Percentiles rank a stretch among this genome's conserved stretches.
Conservation (phyloP, 768 basidiomycete species). For the Tulasnella sp. region DNA sequence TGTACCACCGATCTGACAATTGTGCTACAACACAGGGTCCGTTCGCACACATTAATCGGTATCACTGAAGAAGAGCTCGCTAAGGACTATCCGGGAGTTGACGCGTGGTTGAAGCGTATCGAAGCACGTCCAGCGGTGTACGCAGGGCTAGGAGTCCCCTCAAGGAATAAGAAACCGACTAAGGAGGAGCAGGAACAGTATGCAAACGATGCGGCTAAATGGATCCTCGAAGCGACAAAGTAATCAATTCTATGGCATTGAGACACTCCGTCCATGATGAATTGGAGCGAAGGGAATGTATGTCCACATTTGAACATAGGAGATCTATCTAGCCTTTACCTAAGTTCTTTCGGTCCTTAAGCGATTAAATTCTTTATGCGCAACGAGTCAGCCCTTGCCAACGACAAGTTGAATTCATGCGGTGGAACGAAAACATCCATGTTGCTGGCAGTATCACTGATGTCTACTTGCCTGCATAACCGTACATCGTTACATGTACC, state of each 20-base stretch:
- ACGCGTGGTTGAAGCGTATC: constrained; percentile 39
- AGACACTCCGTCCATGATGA: too few relatives aligned
- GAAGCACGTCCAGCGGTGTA: constrained; percentile 29
- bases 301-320: too few relatives aligned
- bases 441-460: too few relatives aligned
- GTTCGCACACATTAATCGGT: constrained; percentile 35
- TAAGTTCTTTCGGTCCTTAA: too few relatives aligned
- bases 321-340: too few relatives aligned
- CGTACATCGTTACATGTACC: too few relatives aligned
- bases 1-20: background rate
- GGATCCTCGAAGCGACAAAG: constrained; percentile 21
- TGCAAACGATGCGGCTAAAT: constrained; percentile 23
- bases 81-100: constrained; percentile 48
- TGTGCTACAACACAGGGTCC: constrained; percentile 39
- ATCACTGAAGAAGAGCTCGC: constrained; percentile 42
- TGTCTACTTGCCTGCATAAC: too few relatives aligned
- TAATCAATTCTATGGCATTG: background rate
- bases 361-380: too few relatives aligned
- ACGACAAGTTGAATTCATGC: too few relatives aligned
- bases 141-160: constrained; percentile 28
- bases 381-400: too few relatives aligned
- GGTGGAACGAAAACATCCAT: too few relatives aligned
- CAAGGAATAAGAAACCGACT: constrained; percentile 19
- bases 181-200: constrained; percentile 27
- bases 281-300: too few relatives aligned